phyloP scores from a whole-genome alignment of 108 stramenopile species.

The Cyclotella cryptica region DNA sequence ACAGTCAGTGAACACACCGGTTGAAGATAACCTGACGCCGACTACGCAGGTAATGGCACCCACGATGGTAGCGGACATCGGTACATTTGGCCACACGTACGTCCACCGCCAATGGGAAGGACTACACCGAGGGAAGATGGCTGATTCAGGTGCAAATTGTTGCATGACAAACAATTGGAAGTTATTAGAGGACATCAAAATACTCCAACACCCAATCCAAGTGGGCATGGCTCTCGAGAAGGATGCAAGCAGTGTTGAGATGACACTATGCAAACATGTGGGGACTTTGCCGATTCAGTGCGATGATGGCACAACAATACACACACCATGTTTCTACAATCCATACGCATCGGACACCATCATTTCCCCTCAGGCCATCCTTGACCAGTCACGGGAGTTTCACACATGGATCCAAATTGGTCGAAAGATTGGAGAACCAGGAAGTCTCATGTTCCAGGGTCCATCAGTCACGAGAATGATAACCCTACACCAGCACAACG shows the following conservation, averaged over 20 bases:
- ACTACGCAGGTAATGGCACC: too few relatives aligned
- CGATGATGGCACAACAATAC: not conserved
- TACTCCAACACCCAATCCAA: not conserved
- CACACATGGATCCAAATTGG: not conserved
- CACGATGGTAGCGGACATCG: not conserved
- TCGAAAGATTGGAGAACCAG: not conserved
- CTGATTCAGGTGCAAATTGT: constrained; percentile 1
- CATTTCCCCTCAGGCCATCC: not conserved
- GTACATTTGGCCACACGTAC: not conserved
- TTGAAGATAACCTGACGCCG: too few relatives aligned
- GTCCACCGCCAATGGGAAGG: not conserved
- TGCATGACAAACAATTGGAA: not conserved
- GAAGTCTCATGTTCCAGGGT: not conserved
- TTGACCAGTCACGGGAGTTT: not conserved
- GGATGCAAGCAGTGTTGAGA: not conserved
- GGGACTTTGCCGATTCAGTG: not conserved
- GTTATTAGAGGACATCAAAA: not conserved
- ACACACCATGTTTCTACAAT: not conserved
- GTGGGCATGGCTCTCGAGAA: not conserved
- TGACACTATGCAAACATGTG: not conserved
- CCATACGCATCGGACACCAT: too few relatives aligned
- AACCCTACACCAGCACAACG: too few relatives aligned
- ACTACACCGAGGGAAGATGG: not conserved
- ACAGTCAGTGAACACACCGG: too few relatives aligned
- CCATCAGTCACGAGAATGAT: not conserved